These are phyloP conservation scores for Leccinum subgranulosum DNA, from an alignment of 768 basidiomycete species.

Conservation along the genomic window DNA sequence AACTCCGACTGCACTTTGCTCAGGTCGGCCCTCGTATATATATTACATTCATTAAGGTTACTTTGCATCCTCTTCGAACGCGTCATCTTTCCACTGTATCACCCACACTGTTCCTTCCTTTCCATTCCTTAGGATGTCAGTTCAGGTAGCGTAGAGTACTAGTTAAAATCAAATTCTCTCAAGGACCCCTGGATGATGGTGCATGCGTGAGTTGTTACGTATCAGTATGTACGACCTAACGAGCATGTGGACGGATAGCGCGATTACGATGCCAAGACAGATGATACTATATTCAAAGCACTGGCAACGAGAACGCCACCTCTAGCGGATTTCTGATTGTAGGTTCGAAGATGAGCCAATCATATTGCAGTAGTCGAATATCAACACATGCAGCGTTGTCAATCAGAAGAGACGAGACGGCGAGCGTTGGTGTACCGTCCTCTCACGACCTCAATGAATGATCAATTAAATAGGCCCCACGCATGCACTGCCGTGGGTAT, in stretches of 20 bases:
- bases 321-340: not conserved
- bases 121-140: slow-evolving; percentile 7
- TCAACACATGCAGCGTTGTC: not conserved
- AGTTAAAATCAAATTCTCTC: slow-evolving; percentile 12
- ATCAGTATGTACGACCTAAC: not conserved
- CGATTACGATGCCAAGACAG: not conserved
- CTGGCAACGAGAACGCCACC: not conserved
- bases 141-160: slow-evolving; percentile 27
- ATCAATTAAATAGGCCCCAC: not conserved
- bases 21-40: slow-evolving; percentile 31
- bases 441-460: not conserved
- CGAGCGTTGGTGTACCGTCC: too few species aligned
- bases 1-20: slow-evolving; percentile 10
- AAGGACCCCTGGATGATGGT: not conserved
- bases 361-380: not conserved
- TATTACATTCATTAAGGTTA: slow-evolving; percentile 33
- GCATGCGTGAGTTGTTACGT: not conserved
- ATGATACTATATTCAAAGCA: not conserved
- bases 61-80: slow-evolving; percentile 25
- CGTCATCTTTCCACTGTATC: slow-evolving; percentile 34
- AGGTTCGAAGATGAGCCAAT: too few species aligned
- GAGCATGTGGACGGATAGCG: not conserved
- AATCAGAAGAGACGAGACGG: too few species aligned
- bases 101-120: slow-evolving; percentile 20
- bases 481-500: not conserved